Base-by-base conservation (phyloP, 345 rosid species). In the Linum usitatissimum region DNA sequence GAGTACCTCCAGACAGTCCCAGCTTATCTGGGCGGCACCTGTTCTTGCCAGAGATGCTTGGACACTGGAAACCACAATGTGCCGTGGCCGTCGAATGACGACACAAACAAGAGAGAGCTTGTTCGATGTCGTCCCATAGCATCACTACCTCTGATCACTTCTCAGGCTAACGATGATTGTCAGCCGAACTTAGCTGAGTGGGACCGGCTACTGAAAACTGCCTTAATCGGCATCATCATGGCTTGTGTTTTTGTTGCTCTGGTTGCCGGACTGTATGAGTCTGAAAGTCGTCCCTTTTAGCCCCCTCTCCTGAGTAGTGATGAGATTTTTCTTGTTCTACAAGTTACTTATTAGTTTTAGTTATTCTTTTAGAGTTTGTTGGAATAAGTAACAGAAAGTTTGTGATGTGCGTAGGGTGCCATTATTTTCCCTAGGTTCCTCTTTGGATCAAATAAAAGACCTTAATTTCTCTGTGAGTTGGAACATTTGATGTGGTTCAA, bases 1-100 rank as follows among this genome's bases (percentile, higher is more conserved):
- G 87, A 82, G 64, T 66, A 77, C 76, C 80, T 93, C 60, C 85
- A 78, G 79, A 77, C 74, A 14, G 77, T 93, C 48, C 99, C 99
- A 34, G 71, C 81, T 19, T 93, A 78, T 79, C 96, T 93, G 39
- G 99, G 97, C 49, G 91, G 97, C 54, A 70, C 69, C 54, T 90
- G 99, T 68, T 67, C 72, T 48, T 93, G 99, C 74, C 74, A 65
- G 57, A 77, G 66, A 72, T 93, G 99, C 79, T 76, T 77, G 59
- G 76, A 60, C 64, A 51, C 65, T 21, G 70, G 59, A 59, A 56
- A 53, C 60, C 61, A 34, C 38, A 34, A 34, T 31, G 56, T 53
- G 42, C 58, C 51, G 55, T 67, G 1, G 54, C 72, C 18, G 70
- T 64, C 70, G 36, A 20, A 57, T 21, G 70, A 63, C 62, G 76